A percentile compares a stretch with the other conserved stretches of the same genome.
phyloP scores from a whole-genome alignment of 2,329 filamentous ascomycete genomes.

The Xylariaceae sp. region DNA sequence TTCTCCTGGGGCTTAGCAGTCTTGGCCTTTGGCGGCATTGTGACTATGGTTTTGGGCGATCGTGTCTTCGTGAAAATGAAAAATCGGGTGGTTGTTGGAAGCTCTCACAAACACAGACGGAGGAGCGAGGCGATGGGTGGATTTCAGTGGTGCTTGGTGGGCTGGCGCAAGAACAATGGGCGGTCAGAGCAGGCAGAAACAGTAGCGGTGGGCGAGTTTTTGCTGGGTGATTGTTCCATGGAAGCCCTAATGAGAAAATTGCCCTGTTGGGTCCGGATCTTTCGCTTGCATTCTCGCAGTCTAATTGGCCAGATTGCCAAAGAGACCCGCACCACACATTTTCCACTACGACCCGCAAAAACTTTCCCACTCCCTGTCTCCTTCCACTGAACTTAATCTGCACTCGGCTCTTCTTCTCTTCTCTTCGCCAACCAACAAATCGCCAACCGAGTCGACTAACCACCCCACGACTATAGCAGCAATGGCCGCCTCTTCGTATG shows the following conservation, averaged over 20 bases:
- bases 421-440: slow-evolving; percentile 19
- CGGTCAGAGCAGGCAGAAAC: slow-evolving; percentile 24
- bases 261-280: not conserved
- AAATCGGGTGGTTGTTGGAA: too few relatives aligned
- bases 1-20: slow-evolving; percentile 81
- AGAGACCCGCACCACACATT: slow-evolving; percentile 16
- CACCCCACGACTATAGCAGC: slow-evolving; percentile 23
- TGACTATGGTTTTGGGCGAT: slow-evolving; percentile 42
- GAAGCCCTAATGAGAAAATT: slow-evolving; percentile 22
- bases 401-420: slow-evolving; percentile 10
- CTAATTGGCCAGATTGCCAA: slow-evolving; percentile 13
- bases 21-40: slow-evolving; percentile 97
- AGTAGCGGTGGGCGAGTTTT: slow-evolving; percentile 15
- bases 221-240: too few relatives aligned
- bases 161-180: slow-evolving; percentile 13
- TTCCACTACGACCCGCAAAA: too few relatives aligned
- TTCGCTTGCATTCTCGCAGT: not conserved
- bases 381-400: slow-evolving; percentile 9
- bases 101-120: slow-evolving; percentile 7
- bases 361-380: too few relatives aligned
- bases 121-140: slow-evolving; percentile 28
- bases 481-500: slow-evolving; percentile 35
- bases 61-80: slow-evolving; percentile 14
- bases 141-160: slow-evolving; percentile 18
- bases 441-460: slow-evolving; percentile 28